Evolutionary conservation across 192 early-diverging fungal species (phyloP), one percentile per base, ranked within the genome.

Genomic region (Gryganskiella cystojenkinii): DNA sequence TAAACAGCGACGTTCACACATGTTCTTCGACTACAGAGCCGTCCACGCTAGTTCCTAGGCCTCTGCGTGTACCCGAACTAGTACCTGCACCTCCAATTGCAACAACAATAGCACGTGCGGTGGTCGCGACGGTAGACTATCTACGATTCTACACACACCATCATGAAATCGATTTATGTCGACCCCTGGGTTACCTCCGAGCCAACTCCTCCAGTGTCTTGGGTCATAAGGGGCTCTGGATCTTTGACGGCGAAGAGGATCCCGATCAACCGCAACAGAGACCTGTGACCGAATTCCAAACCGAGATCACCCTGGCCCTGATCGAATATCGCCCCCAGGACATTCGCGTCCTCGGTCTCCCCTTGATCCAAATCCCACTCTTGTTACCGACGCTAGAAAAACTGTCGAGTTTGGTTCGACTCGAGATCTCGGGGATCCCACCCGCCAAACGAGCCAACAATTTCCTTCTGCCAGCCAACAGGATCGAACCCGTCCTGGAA

Each of bases 121-220:
- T 44, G 15, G 46, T 31, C 28, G 33, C 65, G 11, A 78, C 67
- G 1, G 33, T 78, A 31, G 74, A 78, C 61, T 78, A 78, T 40
- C 67, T 78, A 3, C 54, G 74, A 4, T 78, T 60, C n/a, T 78
- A 46, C 54, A 69, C 54, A 35, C 49, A 57, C 19, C 74, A 78
- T 40, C 59, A 69, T 40, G 35, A 55, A 22, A 30, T 78, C 30
- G 56, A 78, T 42, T 66, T 78, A 2, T 69, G 53, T 52, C 61
- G 42, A 11, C 37, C 61, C 2, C 42, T 78, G n/a, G 60, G n/a
- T 24, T 45, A 55, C 35, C 50, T 78, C 0, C 49, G 37, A 15
- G 42, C 35, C 22, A 19, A 35, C 31, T 30, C 55, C 15, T 47
- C 40, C 40, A 40, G 37, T 0, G 46, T n/a, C n/a, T n/a, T n/a